Conservation (phyloP, 805 yeast genomes). For the Schwanniomyces vanrijiae region DNA sequence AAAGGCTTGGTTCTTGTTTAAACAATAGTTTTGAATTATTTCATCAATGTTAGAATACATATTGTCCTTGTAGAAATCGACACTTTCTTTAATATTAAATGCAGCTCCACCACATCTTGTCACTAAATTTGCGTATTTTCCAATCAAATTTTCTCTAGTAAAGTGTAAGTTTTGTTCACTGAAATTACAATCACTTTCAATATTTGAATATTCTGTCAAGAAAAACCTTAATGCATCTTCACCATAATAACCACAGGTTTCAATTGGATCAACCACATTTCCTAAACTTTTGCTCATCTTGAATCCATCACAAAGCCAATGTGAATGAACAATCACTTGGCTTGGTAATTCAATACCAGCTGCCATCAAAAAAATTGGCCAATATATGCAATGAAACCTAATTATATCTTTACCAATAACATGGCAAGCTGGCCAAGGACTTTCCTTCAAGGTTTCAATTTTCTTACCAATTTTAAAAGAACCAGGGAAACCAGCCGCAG, state of each 20-base stretch:
- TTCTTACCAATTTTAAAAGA: slow-evolving; percentile 7
- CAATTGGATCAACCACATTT: slow-evolving; percentile 89
- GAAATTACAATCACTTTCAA: slow-evolving; percentile 80
- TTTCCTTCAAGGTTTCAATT: slow-evolving; percentile 9
- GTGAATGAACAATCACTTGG: slow-evolving; percentile 85
- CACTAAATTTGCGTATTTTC: slow-evolving; percentile 79
- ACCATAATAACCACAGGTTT: slow-evolving; percentile 62
- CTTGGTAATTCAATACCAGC: slow-evolving; percentile 70
- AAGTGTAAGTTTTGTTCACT: slow-evolving; percentile 53
- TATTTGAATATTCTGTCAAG: slow-evolving; percentile 69
- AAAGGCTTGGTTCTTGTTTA: slow-evolving; percentile 1
- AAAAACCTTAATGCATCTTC: slow-evolving; percentile 74
- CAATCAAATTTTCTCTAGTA: slow-evolving; percentile 66
- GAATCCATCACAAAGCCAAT: slow-evolving; percentile 86
- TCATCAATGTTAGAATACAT: slow-evolving; percentile 22
- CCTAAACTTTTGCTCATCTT: slow-evolving; percentile 95
- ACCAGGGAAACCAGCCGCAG: slow-evolving; percentile 59
- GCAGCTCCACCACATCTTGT: slow-evolving; percentile 72
- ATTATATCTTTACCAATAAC: slow-evolving; percentile 89
- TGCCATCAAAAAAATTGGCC: slow-evolving; percentile 92
- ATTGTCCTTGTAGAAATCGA: slow-evolving; percentile 20
- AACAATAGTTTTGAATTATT: slow-evolving; percentile 11
- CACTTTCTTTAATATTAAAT: slow-evolving; percentile 56
- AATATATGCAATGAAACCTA: slow-evolving; percentile 85
- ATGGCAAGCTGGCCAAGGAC: slow-evolving; percentile 72